These are phyloP conservation scores for Carex myosuroides DNA, from an alignment of 176 grass and related monocot species.

Conservation along the genomic window DNA sequence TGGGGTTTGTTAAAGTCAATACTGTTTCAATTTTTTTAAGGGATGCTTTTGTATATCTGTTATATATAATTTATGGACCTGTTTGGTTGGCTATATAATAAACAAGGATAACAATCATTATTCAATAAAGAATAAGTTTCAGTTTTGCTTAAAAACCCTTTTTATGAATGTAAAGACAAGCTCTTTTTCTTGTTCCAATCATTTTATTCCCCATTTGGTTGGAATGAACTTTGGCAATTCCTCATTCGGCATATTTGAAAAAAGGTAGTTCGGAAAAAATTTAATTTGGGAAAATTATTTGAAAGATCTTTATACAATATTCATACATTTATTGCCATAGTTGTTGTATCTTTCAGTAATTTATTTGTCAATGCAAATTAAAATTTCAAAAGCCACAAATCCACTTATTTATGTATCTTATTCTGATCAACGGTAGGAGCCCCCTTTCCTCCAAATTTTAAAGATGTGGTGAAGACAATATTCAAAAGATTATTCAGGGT, in stretches of 20 bases:
- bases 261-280: neutral
- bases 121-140: neutral
- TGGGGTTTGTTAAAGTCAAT: neutral
- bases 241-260: neutral
- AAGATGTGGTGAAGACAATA: conserved; percentile 68
- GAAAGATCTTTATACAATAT: neutral
- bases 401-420: neutral
- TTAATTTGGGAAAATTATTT: neutral
- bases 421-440: conserved; percentile 31
- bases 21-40: neutral
- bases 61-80: neutral
- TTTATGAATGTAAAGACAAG: neutral
- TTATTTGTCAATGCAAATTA: conserved; percentile 4
- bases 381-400: neutral
- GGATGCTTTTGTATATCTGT: neutral
- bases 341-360: neutral
- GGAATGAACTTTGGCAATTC: neutral
- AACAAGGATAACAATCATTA: neutral
- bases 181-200: neutral
- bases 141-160: neutral
- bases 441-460: conserved; percentile 82
- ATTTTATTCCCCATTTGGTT: neutral
- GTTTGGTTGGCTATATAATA: conserved; percentile 3
- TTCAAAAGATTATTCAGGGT: conserved; percentile 97
- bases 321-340: neutral